Evolutionary conservation across 176 grass and related monocot genomes (phyloP).

Genomic region (Aegilops tauschii): DNA sequence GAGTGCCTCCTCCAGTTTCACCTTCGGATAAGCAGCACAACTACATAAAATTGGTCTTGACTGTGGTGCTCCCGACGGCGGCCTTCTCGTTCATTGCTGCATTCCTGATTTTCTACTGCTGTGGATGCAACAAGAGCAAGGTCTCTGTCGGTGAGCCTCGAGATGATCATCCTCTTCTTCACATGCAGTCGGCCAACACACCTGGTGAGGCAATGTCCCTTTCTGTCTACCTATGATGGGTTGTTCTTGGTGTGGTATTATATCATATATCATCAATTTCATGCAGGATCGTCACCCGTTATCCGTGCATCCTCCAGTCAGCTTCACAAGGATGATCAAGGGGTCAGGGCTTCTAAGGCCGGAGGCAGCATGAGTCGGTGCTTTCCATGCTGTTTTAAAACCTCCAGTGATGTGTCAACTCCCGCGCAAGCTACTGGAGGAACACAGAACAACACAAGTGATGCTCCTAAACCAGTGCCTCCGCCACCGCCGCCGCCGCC

Average conservation of each 20-base stretch:
- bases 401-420: not conserved
- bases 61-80: slow-evolving; percentile 17
- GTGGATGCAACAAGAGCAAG: slow-evolving; percentile 56
- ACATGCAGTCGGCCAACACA: slow-evolving; percentile 21
- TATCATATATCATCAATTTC: not conserved
- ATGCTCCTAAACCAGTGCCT: slow-evolving; percentile 27
- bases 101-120: slow-evolving; percentile 48
- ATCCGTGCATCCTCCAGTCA: not conserved
- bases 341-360: not conserved
- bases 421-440: slow-evolving; percentile 15
- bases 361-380: slow-evolving; percentile 21
- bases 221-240: not conserved
- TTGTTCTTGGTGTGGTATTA: not conserved
- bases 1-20: slow-evolving; percentile 24
- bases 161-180: slow-evolving; percentile 54
- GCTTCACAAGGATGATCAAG: slow-evolving; percentile 27
- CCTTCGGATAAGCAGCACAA: slow-evolving; percentile 26
- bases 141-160: slow-evolving; percentile 39
- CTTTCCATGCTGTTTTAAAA: slow-evolving; percentile 43
- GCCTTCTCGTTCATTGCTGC: slow-evolving; percentile 28
- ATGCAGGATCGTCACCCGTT: slow-evolving; percentile 23
- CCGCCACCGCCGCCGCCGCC: not conserved
- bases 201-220: slow-evolving; percentile 27
- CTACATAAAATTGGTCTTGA: slow-evolving; percentile 35
- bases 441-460: slow-evolving; percentile 28